Base-by-base conservation (phyloP, 2,329 filamentous ascomycete species). In the Cytospora leucostoma region DNA sequence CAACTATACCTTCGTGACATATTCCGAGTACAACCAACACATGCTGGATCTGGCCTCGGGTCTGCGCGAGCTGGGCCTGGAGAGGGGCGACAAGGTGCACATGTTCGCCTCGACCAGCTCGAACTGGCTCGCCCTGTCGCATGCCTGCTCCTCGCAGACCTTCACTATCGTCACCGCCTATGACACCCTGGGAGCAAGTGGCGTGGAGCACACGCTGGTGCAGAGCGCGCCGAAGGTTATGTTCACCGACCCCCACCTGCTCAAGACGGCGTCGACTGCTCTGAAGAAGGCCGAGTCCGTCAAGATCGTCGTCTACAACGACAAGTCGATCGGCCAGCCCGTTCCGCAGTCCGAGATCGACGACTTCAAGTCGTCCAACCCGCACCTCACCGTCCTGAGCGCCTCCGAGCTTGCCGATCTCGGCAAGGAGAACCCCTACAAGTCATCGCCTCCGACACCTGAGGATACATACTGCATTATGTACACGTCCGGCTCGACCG, bases 101-200 rank as follows among this genome's bases (percentile, higher is more conserved):
- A 82, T 96, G 62, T 96, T 93, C 73, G 93, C 89, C 55, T 86
- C 89, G n/a, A 96, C 92, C 65, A 92, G 90, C 75, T 84, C 87
- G 58, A 85, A 92, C 78, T 98, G 94, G 94, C 83, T 97, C 67
- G 86, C 88, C 61, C 86, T 91, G 71, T 90, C 93, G 54, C 92
- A 96, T 74, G 84, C 78, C 52, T 80, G 89, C 85, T 79, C 88
- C 21, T 93, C 93, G 17, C 94, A 98, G 77, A 93, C 91, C 52
- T 87, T 97, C 74, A 87, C 91, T 64, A 93, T 97, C 69, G 94
- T 97, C 57, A 98, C 94, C 53, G 93, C 93, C 57, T 97, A 97
- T 77, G 93, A 97, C 76, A 96, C 93, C 35, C 88, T 97, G 52
- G 93, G 93, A 60, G 85, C 92, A 71, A 87, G 88, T 66, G 93